Evolutionary conservation across 176 grass and related monocot genomes (phyloP).

Genomic region (Melocanna baccifera): DNA sequence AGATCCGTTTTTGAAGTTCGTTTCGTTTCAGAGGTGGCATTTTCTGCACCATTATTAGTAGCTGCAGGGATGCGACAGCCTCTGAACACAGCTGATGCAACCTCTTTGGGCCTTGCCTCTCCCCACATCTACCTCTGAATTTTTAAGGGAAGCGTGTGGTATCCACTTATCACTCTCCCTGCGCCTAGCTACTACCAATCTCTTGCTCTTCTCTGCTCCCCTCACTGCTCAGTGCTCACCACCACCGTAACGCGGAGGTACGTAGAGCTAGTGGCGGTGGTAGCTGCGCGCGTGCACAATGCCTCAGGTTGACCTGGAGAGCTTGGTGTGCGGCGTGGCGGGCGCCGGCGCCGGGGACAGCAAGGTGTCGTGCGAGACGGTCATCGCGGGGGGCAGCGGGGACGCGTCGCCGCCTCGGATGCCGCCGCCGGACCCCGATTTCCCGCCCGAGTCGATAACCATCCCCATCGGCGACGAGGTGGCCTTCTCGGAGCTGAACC

Average conservation of each 20-base stretch:
- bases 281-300: slow-evolving; percentile 13
- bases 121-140: slow-evolving; percentile 20
- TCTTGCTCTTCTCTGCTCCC: not conserved
- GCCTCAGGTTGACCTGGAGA: slow-evolving; percentile 57
- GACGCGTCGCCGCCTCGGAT: slow-evolving; percentile 24
- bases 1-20: slow-evolving; percentile 58
- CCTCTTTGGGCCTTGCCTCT: slow-evolving; percentile 16
- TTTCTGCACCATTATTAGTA: slow-evolving; percentile 24
- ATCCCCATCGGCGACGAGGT: slow-evolving; percentile 66
- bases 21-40: slow-evolving; percentile 38
- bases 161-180: slow-evolving; percentile 25
- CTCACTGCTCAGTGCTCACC: not conserved
- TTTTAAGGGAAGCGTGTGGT: slow-evolving; percentile 35
- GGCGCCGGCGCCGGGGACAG: slow-evolving; percentile 47
- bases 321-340: slow-evolving; percentile 45
- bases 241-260: not conserved
- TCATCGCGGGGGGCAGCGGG: slow-evolving; percentile 36
- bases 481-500: slow-evolving; percentile 66
- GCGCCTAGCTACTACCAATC: not conserved
- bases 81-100: slow-evolving; percentile 44
- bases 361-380: slow-evolving; percentile 68
- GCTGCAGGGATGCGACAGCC: slow-evolving; percentile 19
- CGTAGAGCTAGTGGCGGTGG: not conserved
- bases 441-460: slow-evolving; percentile 77
- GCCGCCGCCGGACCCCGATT: slow-evolving; percentile 50